Evolutionary conservation across 192 early-diverging fungal species (phyloP).

Genomic region (Rhizoclosmatium globosum): DNA sequence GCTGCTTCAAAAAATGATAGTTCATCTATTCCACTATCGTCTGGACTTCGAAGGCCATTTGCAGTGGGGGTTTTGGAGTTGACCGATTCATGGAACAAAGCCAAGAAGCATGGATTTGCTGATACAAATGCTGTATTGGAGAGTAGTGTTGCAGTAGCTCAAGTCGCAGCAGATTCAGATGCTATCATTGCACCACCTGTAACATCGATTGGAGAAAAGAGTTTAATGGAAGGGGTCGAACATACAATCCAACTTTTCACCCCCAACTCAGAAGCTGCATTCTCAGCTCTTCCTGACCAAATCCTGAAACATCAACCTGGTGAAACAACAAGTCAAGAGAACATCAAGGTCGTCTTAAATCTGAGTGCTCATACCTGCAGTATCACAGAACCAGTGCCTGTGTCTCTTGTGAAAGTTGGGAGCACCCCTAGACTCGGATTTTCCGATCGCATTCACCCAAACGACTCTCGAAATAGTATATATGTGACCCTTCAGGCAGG

Average conservation of each 20-base stretch:
- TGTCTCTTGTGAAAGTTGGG: constrained; percentile 13
- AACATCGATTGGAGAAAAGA: constrained; percentile 20
- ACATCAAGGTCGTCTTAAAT: constrained; percentile 35
- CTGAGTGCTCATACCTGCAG: constrained; percentile 17
- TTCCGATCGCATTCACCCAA: constrained; percentile 56
- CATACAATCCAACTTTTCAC: constrained; percentile 27
- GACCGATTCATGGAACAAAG: constrained; percentile 48
- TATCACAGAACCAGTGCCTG: constrained; percentile 30
- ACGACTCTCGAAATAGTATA: constrained; percentile 61
- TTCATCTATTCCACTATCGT: background rate
- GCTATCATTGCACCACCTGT: no score
- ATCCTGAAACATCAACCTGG: constrained; percentile 19
- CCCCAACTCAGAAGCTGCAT: constrained; percentile 4
- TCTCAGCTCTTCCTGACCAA: constrained; percentile 19
- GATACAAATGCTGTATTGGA: constrained; percentile 33
- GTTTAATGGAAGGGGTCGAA: constrained; percentile 32
- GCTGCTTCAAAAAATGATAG: background rate
- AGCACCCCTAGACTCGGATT: constrained; percentile 65
- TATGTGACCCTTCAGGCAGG: constrained; percentile 67
- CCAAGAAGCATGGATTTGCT: constrained; percentile 6
- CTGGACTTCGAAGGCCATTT: constrained; percentile 64
- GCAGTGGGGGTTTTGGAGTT: constrained; percentile 68
- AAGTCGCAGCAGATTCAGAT: background rate
- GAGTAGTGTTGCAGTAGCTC: background rate
- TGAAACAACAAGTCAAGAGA: background rate